Evolutionary conservation across 192 early-diverging fungal species (phyloP), one percentile per base, ranked within the genome.

Genomic region (Paraglomus occultum): DNA sequence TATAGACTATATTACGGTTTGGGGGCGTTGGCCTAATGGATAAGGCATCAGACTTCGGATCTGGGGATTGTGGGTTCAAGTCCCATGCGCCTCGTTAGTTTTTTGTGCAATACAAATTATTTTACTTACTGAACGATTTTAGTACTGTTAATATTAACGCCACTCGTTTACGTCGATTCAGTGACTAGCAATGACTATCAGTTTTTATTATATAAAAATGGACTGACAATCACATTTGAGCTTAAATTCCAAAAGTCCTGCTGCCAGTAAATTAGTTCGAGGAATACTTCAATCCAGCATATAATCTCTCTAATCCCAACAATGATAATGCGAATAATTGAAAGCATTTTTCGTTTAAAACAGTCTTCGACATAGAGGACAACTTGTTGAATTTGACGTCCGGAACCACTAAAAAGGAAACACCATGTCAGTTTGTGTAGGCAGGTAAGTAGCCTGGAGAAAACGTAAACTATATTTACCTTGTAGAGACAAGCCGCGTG

Each of bases 401-500:
- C 77, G 69, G 74, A 86, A 86, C 84, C 84, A 86, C 82, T 80
- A 61, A 20, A 53, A 49, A 53, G 12, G 20, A n/a, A 43, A 49
- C 49, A 55, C 6, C 53, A 62, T 22, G 50, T 22, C 11, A 48
- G 40, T 46, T 31, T 31, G 12, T 65, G 45, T 66, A 31, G 23
- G 17, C 7, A 17, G 8, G 20, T 18, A 47, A 11, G 6, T 8
- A 43, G 8, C 6, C 53, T 20, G 23, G n/a, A 17, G 12, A 8
- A 38, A 10, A 44, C 14, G 20, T 20, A 20, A n/a, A 11, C 3
- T 49, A 5, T 31, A 39, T n/a, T 67, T 67, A 80, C 79, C 80
- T 95, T 98, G 82, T 89, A 96, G 64, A 99, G 75, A 76, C 97
- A 99, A 49, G 91, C 85, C 9, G 88, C 84, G 64, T 99, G 97